A percentile compares a stretch with the other conserved stretches of the same genome.
phyloP scores from a whole-genome alignment of 352 stramenopile species.

The Pythium periplocum region DNA sequence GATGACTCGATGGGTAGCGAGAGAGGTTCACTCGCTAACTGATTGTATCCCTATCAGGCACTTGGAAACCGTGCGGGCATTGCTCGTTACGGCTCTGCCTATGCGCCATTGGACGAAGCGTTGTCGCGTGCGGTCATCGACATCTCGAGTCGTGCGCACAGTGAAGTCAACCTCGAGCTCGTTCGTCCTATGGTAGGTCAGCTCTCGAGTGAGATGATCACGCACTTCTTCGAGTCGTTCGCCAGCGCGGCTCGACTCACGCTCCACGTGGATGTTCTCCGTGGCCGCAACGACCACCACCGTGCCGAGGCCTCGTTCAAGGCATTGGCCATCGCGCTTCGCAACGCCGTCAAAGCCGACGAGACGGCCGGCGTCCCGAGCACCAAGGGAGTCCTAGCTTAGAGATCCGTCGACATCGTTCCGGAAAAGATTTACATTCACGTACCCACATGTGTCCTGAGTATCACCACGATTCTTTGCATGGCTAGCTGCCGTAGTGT shows the following conservation, averaged over 20 bases:
- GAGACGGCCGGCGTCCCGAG: conserved; percentile 82
- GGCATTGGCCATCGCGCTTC: conserved; percentile 82
- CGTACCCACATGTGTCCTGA: neutral
- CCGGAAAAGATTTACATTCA: neutral
- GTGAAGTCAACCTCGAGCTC: conserved; percentile 86
- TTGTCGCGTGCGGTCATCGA: conserved; percentile 91
- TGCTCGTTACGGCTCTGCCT: conserved; percentile 82
- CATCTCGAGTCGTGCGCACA: conserved; percentile 91
- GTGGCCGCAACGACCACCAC: conserved; percentile 91
- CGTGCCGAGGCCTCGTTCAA: conserved; percentile 91
- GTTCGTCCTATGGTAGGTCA: conserved; percentile 78
- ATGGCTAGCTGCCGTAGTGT: neutral
- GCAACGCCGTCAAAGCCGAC: conserved; percentile 72
- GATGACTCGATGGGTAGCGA: neutral
- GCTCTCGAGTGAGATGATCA: conserved; percentile 94
- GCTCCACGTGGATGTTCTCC: conserved; percentile 90
- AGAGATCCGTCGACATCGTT: conserved; percentile 6
- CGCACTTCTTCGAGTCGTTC: conserved; percentile 93
- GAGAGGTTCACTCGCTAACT: neutral
- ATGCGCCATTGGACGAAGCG: conserved; percentile 89
- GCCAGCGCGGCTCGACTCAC: conserved; percentile 89
- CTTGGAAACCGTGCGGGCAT: conserved; percentile 89
- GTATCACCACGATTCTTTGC: neutral
- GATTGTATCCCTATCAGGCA: conserved; percentile 27
- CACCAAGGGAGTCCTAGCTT: conserved; percentile 90